Evolutionary conservation across 352 stramenopile genomes (phyloP).

Genomic region (Phytopythium cucurbitacearum): DNA sequence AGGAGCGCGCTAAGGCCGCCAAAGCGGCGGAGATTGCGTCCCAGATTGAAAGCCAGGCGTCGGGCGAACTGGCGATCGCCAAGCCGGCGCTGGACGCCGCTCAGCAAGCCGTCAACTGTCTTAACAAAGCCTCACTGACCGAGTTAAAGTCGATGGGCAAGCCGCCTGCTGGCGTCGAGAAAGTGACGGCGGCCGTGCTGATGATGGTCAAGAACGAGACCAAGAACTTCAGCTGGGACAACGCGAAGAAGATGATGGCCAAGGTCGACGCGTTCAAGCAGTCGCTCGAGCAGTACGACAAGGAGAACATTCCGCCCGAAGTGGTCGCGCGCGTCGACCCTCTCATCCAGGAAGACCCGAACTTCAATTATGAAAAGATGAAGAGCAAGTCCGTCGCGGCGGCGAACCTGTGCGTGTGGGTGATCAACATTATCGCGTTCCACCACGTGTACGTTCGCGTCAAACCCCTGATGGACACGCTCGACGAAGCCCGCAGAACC

Average conservation of each 20-base stretch:
- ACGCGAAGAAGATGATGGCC: constrained; percentile 95
- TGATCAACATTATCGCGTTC: constrained; percentile 92
- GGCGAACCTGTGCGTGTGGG: constrained; percentile 91
- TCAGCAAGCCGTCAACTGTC: constrained; percentile 84
- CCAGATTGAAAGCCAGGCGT: constrained; percentile 65
- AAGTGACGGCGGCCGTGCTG: constrained; percentile 86
- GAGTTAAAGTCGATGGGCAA: constrained; percentile 90
- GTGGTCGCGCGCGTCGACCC: constrained; percentile 83
- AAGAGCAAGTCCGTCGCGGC: constrained; percentile 90
- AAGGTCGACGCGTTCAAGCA: constrained; percentile 93
- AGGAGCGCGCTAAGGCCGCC: constrained; percentile 71
- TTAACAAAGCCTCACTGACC: constrained; percentile 87
- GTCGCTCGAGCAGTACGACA: constrained; percentile 87
- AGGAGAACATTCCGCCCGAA: constrained; percentile 89
- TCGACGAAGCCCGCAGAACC: constrained; percentile 70
- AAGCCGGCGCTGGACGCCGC: constrained; percentile 83
- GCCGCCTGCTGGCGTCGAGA: constrained; percentile 81
- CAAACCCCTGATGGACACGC: constrained; percentile 92
- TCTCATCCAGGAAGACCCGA: constrained; percentile 81
- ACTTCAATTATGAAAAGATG: constrained; percentile 94
- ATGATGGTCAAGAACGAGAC: constrained; percentile 94
- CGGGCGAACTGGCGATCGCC: constrained; percentile 65
- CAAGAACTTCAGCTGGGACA: constrained; percentile 93
- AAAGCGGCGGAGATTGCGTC: constrained; percentile 62
- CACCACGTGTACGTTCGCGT: constrained; percentile 93